Percentiles rank a stretch among this genome's conserved stretches.
phyloP scores from a whole-genome alignment of 495 filamentous ascomycete species.

The Talaromyces stipitatus region DNA sequence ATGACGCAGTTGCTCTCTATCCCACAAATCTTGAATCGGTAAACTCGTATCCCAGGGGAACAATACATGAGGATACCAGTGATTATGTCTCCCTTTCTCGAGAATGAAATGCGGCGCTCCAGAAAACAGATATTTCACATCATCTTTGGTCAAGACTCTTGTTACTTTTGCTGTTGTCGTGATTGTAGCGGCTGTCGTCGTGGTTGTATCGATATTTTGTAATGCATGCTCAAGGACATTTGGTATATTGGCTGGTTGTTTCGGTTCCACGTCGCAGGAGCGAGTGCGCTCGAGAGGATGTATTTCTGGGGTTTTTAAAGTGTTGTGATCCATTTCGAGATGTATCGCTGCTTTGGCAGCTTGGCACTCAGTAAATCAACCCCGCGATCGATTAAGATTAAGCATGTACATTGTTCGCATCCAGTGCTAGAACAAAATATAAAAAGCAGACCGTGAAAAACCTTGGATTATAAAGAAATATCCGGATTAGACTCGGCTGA shows the following conservation, averaged over 20 bases:
- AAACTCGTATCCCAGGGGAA: constrained; percentile 63
- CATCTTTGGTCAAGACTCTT: constrained; percentile 40
- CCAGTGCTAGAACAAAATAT: not conserved
- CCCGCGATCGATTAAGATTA: not conserved
- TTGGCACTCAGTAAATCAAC: not conserved
- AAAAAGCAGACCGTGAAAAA: not conserved
- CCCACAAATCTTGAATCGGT: constrained; percentile 53
- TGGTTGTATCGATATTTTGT: constrained; percentile 2
- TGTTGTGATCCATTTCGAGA: not conserved
- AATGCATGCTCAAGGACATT: constrained; percentile 20
- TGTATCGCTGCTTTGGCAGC: not conserved
- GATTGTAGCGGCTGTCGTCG: not conserved
- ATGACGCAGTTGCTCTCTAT: constrained; percentile 42
- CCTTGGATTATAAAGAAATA: not conserved
- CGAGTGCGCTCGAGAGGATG: not conserved
- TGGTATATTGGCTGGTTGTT: constrained; percentile 24
- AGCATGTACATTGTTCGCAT: not conserved
- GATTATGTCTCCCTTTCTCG: constrained; percentile 41
- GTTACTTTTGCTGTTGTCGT: not conserved
- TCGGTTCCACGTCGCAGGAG: constrained; percentile 14
- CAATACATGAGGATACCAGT: constrained; percentile 54
- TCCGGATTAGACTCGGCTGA: not conserved
- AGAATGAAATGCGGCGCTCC: constrained; percentile 69
- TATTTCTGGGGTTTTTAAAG: not conserved
- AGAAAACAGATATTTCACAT: constrained; percentile 64